Percentiles rank a stretch among this genome's conserved stretches.
phyloP scores from a whole-genome alignment of 306 rosid genomes.

The Morella rubra region DNA sequence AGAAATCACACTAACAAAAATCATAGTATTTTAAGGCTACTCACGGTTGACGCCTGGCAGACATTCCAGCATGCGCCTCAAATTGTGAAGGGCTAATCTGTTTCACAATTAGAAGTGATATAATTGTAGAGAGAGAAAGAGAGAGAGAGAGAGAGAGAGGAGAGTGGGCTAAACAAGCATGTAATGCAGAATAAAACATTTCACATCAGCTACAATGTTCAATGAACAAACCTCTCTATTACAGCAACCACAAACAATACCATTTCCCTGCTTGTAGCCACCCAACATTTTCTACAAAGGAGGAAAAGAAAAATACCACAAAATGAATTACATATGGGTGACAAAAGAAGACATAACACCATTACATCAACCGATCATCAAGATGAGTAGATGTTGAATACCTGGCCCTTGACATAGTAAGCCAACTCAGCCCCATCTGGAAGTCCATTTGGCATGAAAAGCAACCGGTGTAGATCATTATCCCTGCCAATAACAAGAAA shows the following conservation, averaged over 20 bases:
- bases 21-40: constrained; percentile 37
- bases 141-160: constrained; percentile 11
- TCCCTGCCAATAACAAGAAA: constrained; percentile 58
- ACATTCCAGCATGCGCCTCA: constrained; percentile 99
- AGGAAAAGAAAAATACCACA: constrained; percentile 18
- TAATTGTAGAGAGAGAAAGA: constrained; percentile 11
- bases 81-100: constrained; percentile 99
- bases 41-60: constrained; percentile 99
- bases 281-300: constrained; percentile 70
- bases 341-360: constrained; percentile 1
- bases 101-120: constrained; percentile 26
- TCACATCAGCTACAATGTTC: constrained; percentile 17
- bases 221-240: constrained; percentile 61
- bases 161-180: constrained; percentile 6
- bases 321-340: constrained; percentile 21
- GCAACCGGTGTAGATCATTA: constrained; percentile 85
- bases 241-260: constrained; percentile 86
- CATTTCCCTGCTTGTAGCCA: constrained; percentile 95
- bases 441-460: constrained; percentile 95
- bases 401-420: constrained; percentile 96
- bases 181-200: constrained; percentile 18
- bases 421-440: constrained; percentile 99
- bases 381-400: constrained; percentile 20
- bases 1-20: constrained; percentile 18
- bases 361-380: constrained; percentile 22